A percentile compares a stretch with the other conserved stretches of the same genome.
Conservation (phyloP, 2,329 filamentous ascomycete genomes). For the Penicillium thymicola region DNA sequence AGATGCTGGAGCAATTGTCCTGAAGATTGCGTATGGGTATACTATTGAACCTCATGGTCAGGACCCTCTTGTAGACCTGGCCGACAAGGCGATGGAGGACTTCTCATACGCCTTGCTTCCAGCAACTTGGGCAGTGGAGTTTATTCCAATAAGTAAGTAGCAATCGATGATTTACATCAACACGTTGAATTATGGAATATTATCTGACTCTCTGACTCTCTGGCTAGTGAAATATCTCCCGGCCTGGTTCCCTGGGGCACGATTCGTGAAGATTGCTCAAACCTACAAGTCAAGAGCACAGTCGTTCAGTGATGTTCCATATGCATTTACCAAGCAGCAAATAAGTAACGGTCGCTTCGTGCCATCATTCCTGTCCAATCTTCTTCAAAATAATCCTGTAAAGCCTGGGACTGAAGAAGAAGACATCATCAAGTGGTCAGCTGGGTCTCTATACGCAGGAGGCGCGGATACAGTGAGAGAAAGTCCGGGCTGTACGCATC, state of each 20-base stretch:
- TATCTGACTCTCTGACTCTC: neutral
- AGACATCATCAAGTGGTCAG: constrained; percentile 29
- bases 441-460: constrained; percentile 42
- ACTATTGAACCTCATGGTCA: constrained; percentile 22
- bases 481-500: neutral
- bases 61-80: constrained; percentile 41
- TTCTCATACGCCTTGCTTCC: constrained; percentile 44
- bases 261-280: constrained; percentile 43
- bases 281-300: constrained; percentile 30
- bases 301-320: constrained; percentile 38
- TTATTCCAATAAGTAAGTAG: constrained; percentile 37
- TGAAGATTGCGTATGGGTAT: constrained; percentile 42
- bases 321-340: constrained; percentile 43
- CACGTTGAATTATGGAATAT: too few species aligned
- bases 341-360: constrained; percentile 32
- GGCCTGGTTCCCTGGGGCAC: constrained; percentile 46
- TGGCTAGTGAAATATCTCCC: constrained; percentile 37
- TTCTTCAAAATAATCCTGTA: constrained; percentile 33
- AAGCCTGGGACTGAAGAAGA: constrained; percentile 31
- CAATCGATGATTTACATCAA: neutral
- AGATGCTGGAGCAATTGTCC: constrained; percentile 40
- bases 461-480: constrained; percentile 41
- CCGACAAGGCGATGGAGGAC: constrained; percentile 39
- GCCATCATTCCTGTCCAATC: constrained; percentile 42
- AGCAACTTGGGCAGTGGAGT: constrained; percentile 47